phyloP scores from a whole-genome alignment of 768 basidiomycete genomes.

The Auricularia sp. region DNA sequence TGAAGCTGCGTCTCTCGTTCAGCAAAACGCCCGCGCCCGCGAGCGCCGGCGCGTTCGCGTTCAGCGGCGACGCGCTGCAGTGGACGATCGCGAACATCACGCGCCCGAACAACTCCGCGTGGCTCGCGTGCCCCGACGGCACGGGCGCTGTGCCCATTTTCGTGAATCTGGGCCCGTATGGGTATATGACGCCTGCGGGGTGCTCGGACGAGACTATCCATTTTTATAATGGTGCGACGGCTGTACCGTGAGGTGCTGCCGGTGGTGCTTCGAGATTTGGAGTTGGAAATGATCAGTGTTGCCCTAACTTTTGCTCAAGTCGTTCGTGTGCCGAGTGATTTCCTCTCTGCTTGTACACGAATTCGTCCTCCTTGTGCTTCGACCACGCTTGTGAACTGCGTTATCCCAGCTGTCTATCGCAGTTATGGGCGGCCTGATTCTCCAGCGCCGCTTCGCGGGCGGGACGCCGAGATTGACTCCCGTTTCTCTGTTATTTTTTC shows the following conservation, averaged over 20 bases:
- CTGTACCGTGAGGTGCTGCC: constrained; percentile 8
- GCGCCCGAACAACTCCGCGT: constrained; percentile 40
- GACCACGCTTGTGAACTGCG: too few relatives aligned
- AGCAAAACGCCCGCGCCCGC: constrained; percentile 34
- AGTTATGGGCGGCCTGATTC: too few relatives aligned
- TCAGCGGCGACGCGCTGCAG: constrained; percentile 48
- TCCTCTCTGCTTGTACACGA: too few relatives aligned
- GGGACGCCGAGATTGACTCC: too few relatives aligned
- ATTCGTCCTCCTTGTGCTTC: too few relatives aligned
- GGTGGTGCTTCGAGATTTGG: too few relatives aligned
- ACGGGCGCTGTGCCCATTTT: constrained; percentile 34
- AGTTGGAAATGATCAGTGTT: too few relatives aligned
- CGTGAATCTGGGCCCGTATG: constrained; percentile 43
- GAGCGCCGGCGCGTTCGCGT: constrained; percentile 35
- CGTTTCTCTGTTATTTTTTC: too few relatives aligned
- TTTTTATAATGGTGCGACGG: constrained; percentile 47
- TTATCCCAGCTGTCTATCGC: too few relatives aligned
- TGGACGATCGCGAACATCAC: constrained; percentile 42
- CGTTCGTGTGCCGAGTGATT: too few relatives aligned
- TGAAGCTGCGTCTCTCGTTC: constrained; percentile 42
- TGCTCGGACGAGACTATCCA: constrained; percentile 45
- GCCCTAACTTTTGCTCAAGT: too few relatives aligned
- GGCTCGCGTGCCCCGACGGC: constrained; percentile 46
- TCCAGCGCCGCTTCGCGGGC: too few relatives aligned
- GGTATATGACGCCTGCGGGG: constrained; percentile 46